Evolutionary conservation across 495 filamentous ascomycete genomes (phyloP), one percentile per base, ranked within the genome.

Genomic region (Trichoderma orchidacearum): DNA sequence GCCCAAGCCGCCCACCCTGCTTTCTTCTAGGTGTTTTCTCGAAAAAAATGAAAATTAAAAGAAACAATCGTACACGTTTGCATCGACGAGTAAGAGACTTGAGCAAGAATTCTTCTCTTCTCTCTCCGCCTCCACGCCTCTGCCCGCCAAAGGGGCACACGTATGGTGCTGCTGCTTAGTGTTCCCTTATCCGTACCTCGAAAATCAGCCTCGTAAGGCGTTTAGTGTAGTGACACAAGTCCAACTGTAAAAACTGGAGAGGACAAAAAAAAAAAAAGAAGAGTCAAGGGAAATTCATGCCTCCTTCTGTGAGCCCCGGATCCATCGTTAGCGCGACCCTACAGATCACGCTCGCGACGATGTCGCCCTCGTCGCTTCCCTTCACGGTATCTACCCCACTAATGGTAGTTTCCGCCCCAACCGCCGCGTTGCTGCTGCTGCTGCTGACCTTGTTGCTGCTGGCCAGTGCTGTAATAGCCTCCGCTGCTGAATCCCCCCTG

Each of bases 331-430:
- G 41, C 41, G 41, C 41, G 8, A 48, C 27, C 41, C 41, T 17
- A n/a, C n/a, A n/a, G n/a, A 27, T 48, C 41, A 12, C 41, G 41
- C 41, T 48, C 41, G 8, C 41, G 41, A 23, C 41, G 41, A 48
- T 48, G 27, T 48, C 41, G 41, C 41, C 41, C 41, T 48, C 41
- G 41, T 48, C 41, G 41, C 27, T 48, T 48, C 21, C 41, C 41
- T 25, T 48, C 41, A 48, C 41, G 41, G 41, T 13, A 1, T 48
- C 41, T 48, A 48, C 41, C 41, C 41, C 41, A 48, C 60, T 76
- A 75, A 64, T 76, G 70, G 66, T 90, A 89, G 72, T 88, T 88
- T 66, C 79, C 82, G 61, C 82, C 85, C 83, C 85, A 89, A 54
- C 79, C 79, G 54, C 75, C 71, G 36, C 72, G 73, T 41, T 71